Base-by-base conservation (phyloP, 306 rosid genomes). In the Citrullus colocynthis region DNA sequence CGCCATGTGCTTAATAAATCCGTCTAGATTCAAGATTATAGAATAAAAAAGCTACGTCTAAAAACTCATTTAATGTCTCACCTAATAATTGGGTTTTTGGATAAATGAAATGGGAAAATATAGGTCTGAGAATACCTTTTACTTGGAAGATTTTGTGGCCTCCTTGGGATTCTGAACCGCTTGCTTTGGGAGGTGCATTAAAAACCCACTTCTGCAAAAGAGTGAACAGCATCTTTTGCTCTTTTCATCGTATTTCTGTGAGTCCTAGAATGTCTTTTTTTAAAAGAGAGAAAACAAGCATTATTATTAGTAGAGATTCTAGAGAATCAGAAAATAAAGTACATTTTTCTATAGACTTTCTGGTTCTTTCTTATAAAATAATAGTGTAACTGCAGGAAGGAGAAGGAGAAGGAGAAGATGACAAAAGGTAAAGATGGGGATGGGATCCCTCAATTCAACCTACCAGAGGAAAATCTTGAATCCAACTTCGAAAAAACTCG, bases 341-440 rank as follows among this genome's bases (percentile, higher is more conserved):
- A 36, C 48, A 36, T 65, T 36, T 64, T 34, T 36, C 2, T n/a
- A 64, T 64, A 64, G 3, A 34, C 71, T 65, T 65, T 36, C 5
- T 64, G 24, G 5, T 64, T 64, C 11, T 36, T 15, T 65, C 20
- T 34, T 34, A 41, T 66, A 41, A 28, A 41, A 66, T 37, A 66
- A 70, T 45, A 45, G 6, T 44, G 18, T 48, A 7, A 44, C 55
- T 12, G n/a, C 36, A 42, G 55, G 57, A 24, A 44, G 39, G 57
- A 20, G 34, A 17, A 54, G 49, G 52, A 9, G n/a, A 17, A 55
- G 52, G 76, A 55, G 62, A 77, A 36, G 71, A 7, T 69, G 64
- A 82, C 83, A 81, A 17, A 73, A 11, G 81, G 72, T 16, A 28
- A 17, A 54, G 67, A 41, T 56, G 87, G 74, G 6, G 77, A 49